Percentiles rank a stretch among this genome's conserved stretches.
phyloP scores from a whole-genome alignment of 257 asterid species.

The Scutellaria barbata region DNA sequence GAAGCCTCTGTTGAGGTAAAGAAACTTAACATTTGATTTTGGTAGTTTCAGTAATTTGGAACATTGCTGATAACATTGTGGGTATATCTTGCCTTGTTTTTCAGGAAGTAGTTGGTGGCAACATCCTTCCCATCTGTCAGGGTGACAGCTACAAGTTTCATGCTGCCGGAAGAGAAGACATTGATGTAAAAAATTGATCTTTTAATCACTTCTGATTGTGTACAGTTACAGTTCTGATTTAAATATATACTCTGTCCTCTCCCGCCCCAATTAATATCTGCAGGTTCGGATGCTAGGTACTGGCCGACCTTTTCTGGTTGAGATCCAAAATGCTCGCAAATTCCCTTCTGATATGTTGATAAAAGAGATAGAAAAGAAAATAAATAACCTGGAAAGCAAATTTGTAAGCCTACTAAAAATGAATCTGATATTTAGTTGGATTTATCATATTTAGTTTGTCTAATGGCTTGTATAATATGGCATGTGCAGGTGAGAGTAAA shows the following conservation, averaged over 20 bases:
- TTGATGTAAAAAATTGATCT: conserved; percentile 62
- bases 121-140: conserved; percentile 76
- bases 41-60: conserved; percentile 23
- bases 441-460: conserved; percentile 25
- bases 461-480: conserved; percentile 25
- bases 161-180: conserved; percentile 99
- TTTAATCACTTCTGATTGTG: conserved; percentile 28
- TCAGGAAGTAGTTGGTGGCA: conserved; percentile 88
- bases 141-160: conserved; percentile 93
- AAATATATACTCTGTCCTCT: background rate
- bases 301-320: conserved; percentile 95
- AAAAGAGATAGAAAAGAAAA: conserved; percentile 74
- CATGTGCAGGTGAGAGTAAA: conserved; percentile 70
- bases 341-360: conserved; percentile 66
- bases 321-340: conserved; percentile 81
- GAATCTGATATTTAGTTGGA: conserved; percentile 21
- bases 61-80: conserved; percentile 25
- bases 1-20: conserved; percentile 96
- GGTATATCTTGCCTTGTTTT: conserved; percentile 32
- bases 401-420: conserved; percentile 48
- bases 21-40: conserved; percentile 19
- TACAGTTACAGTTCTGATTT: conserved; percentile 26
- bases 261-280: conserved; percentile 29
- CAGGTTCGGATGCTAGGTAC: conserved; percentile 97
- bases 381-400: conserved; percentile 71